Percentiles rank a stretch among this genome's conserved stretches.
phyloP scores from a whole-genome alignment of 2,329 filamentous ascomycete species.

The Pseudogymnoascus sp. region DNA sequence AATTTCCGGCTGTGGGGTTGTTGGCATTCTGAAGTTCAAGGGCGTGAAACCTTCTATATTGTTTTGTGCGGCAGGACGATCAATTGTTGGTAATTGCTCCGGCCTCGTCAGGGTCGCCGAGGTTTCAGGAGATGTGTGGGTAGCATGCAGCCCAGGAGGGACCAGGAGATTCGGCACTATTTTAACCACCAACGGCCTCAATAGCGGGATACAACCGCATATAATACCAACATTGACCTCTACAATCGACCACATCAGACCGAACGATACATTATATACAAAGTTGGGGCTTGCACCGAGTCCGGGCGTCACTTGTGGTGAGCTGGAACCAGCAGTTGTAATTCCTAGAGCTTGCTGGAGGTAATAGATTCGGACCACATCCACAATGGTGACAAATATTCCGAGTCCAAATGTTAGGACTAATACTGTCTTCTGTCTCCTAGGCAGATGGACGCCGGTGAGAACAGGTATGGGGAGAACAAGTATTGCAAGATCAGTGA shows the following conservation, averaged over 20 bases:
- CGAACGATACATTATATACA: conserved; percentile 66
- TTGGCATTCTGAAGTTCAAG: not conserved
- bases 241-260: conserved; percentile 85
- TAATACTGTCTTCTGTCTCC: conserved; percentile 76
- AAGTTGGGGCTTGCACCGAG: conserved; percentile 33
- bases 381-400: conserved; percentile 75
- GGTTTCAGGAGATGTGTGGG: not conserved
- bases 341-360: conserved; percentile 47
- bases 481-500: conserved; percentile 78
- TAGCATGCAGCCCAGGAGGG: not conserved
- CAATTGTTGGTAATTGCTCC: not conserved
- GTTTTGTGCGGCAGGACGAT: not conserved
- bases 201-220: conserved; percentile 76
- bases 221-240: conserved; percentile 84
- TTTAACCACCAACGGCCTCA: conserved; percentile 68
- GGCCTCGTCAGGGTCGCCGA: not conserved
- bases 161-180: conserved; percentile 14
- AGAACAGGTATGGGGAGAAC: conserved; percentile 79
- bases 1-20: not conserved
- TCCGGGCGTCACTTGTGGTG: not conserved
- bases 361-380: conserved; percentile 81
- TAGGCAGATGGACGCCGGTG: conserved; percentile 71
- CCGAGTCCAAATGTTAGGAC: conserved; percentile 78
- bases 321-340: not conserved
- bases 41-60: not conserved